Evolutionary conservation across 2,329 filamentous ascomycete species (phyloP), one percentile per base, ranked within the genome.

Genomic region (Leptodontidium sp.): DNA sequence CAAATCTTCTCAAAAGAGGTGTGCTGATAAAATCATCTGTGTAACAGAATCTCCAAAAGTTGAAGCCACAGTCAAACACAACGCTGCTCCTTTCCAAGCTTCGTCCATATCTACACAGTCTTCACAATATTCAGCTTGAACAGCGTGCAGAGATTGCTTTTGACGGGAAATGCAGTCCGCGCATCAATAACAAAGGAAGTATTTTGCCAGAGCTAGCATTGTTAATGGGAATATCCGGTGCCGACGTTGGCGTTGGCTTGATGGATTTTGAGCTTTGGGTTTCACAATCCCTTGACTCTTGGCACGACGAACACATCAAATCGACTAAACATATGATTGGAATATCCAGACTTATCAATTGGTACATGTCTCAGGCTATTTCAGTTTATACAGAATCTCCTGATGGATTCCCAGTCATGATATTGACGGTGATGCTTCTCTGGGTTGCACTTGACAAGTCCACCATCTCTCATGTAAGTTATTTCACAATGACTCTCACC

Each of bases 401-500:
- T 0, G 82, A 86, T 68, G 78, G 77, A 0, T 72, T 79, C 0
- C 91, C 89, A 0, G 69, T 83, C 4, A 88, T 89, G 84, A 67
- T 88, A 2, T 80, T 91, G 0, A 86, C 84, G 0, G 72, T 86
- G 0, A 71, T 88, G 2, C 87, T 90, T 65, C 75, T 91, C 0
- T 91, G 88, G 89, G 75, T 87, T 8, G 85, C 84, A 0, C 82
- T 84, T 40, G 88, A 91, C 69, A 84, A 79, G 62, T 79, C 80
- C 1, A 83, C 84, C 0, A 77, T 80, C 1, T 15, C 66, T 1
- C 66, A 77, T 24, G 55, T 58, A 38, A 57, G 53, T 57, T 57
- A 12, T 15, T n/a, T 21, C 3, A n/a, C 5, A n/a, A 4, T n/a
- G 17, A 8, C 8, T 21, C 17, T 9, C 47, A 21, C n/a, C 17